Evolutionary conservation across 208 protist species (phyloP), one percentile per base, ranked within the genome.

Genomic region (Endotrypanum monterogeii): DNA sequence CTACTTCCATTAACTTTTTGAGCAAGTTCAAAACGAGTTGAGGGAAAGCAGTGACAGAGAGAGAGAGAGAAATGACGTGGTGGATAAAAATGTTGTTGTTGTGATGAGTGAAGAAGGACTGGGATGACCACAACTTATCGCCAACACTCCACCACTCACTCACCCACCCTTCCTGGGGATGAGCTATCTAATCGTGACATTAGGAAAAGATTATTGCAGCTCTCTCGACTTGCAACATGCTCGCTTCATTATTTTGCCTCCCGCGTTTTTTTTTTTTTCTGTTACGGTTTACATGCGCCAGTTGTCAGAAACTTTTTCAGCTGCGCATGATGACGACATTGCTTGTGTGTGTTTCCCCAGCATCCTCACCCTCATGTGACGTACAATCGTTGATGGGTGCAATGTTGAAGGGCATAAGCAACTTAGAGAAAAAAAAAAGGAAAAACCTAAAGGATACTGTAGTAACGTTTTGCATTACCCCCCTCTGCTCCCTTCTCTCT

Each of bases 11-110:
- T 37, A 90, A 83, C 62, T 89, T 94, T 56, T 57, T 94, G 52
- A 85, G 76, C 67, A 89, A 93, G 67, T 90, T 93, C 46, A 95
- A n/a, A 92, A 74, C 90, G 88, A 28, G 77, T 77, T 20, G 79
- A 82, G 1, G 69, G 62, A 20, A 79, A 76, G 70, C 57, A 41
- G 3, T 61, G 73, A 81, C 50, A 50, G 37, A 18, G 69, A 58
- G 46, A 8, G 7, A 30, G 6, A 20, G 46, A 0, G 60, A 14
- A 20, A 12, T 5, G 50, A 11, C 11, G 50, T 18, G 39, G 62
- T 23, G 41, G 8, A 32, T 41, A 16, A 67, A 1, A 3, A 32
- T 28, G 23, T 0, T 57, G n/a, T 54, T 35, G 30, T 7, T 39
- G 39, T 32, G 16, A 16, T 20, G 7, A 12, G 18, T 14, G 20